phyloP scores from a whole-genome alignment of 2,329 filamentous ascomycete genomes.

The Thielaviopsis euricoi region DNA sequence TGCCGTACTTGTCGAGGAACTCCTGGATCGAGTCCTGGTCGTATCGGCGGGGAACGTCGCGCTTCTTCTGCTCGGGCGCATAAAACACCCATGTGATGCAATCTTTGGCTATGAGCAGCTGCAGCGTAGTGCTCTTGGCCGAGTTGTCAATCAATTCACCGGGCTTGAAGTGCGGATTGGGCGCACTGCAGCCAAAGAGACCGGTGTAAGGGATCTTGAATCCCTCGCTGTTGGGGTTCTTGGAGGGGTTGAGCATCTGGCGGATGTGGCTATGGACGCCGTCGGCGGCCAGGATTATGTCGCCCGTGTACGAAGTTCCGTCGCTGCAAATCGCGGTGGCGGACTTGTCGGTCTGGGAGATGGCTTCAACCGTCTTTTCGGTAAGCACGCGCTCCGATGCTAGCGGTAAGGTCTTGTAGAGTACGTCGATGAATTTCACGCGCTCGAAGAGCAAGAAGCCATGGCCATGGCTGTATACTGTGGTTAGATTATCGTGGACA shows the following conservation, averaged over 20 bases:
- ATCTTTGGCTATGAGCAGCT: too few relatives aligned
- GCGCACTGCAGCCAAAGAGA: neutral
- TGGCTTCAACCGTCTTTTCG: conserved; percentile 12
- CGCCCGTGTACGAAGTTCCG: conserved; percentile 19
- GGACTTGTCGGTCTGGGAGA: conserved; percentile 11
- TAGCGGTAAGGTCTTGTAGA: conserved; percentile 14
- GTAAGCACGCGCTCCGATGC: conserved; percentile 12
- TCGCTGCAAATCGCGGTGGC: conserved; percentile 20
- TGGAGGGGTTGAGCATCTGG: neutral
- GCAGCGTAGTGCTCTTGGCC: too few relatives aligned
- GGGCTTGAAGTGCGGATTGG: too few relatives aligned
- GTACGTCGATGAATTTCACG: conserved; percentile 12
- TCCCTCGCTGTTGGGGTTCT: too few relatives aligned
- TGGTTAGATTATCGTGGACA: neutral
- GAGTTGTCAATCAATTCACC: too few relatives aligned
- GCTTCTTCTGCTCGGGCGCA: too few relatives aligned
- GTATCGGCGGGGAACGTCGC: too few relatives aligned
- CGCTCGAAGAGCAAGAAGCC: conserved; percentile 15
- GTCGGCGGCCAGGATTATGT: conserved; percentile 26
- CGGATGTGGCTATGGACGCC: conserved; percentile 24
- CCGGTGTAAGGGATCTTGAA: too few relatives aligned
- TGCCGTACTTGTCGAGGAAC: too few relatives aligned
- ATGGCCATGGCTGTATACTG: conserved; percentile 14
- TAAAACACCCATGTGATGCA: too few relatives aligned
- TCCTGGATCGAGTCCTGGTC: too few relatives aligned